Evolutionary conservation across 176 grass and related monocot species (phyloP).

Genomic region (Eleusine indica): DNA sequence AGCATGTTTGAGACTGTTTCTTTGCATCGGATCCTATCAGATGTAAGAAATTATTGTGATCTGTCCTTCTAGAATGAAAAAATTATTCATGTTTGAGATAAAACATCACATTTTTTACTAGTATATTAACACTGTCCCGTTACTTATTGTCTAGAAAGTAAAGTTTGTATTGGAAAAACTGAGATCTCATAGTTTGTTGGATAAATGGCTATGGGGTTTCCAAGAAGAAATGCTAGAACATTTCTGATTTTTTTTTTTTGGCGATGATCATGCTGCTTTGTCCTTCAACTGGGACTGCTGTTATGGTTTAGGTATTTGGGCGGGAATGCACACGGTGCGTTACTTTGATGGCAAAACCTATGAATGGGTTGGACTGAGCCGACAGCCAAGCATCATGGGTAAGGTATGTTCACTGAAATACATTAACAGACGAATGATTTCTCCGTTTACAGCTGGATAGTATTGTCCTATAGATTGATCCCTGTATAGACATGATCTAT

Average conservation of each 20-base stretch:
- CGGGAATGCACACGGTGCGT: slow-evolving; percentile 91
- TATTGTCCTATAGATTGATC: background rate
- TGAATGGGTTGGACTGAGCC: slow-evolving; percentile 97
- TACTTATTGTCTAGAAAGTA: slow-evolving; percentile 16
- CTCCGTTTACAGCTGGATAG: background rate
- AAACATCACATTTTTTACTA: slow-evolving; percentile 21
- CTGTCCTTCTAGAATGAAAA: slow-evolving; percentile 2
- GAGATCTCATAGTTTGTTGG: background rate
- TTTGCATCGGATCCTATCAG: slow-evolving; percentile 34
- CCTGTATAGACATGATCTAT: background rate
- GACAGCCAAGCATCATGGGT: slow-evolving; percentile 91
- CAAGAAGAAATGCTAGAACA: slow-evolving; percentile 9
- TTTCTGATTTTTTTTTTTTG: slow-evolving; percentile 13
- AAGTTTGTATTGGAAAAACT: background rate
- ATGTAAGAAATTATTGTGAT: slow-evolving; percentile 16
- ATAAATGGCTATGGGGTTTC: background rate
- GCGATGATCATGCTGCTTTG: background rate
- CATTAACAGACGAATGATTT: background rate
- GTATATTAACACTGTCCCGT: background rate
- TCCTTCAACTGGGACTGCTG: background rate
- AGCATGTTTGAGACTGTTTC: slow-evolving; percentile 28
- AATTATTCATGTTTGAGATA: background rate
- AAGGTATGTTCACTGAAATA: slow-evolving; percentile 74
- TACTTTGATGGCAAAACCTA: slow-evolving; percentile 99
- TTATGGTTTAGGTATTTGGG: slow-evolving; percentile 94